Evolutionary conservation across 768 basidiomycete genomes (phyloP).

Genomic region (Lactifluus hygrophoroides): DNA sequence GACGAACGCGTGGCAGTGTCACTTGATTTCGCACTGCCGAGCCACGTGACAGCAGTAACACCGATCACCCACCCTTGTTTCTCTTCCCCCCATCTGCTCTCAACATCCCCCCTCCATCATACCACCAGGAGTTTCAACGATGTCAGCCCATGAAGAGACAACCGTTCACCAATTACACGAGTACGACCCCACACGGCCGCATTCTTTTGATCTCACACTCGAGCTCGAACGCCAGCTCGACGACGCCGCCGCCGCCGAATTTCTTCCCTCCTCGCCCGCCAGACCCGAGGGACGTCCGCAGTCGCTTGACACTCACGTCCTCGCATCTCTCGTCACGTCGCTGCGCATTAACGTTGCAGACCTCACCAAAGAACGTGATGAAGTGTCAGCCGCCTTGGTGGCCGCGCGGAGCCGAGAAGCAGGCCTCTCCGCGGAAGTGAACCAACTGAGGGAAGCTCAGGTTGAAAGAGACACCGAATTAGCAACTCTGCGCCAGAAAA

Average conservation of each 20-base stretch:
- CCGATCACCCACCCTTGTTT: not conserved
- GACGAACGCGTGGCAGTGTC: not conserved
- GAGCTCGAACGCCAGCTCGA: slow-evolving; percentile 73
- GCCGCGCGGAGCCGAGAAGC: slow-evolving; percentile 46
- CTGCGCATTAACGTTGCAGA: slow-evolving; percentile 57
- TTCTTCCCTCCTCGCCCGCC: slow-evolving; percentile 39
- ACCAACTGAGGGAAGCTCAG: slow-evolving; percentile 56
- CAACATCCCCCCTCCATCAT: not conserved
- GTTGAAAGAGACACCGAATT: slow-evolving; percentile 27
- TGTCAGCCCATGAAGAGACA: slow-evolving; percentile 27
- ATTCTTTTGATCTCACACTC: slow-evolving; percentile 59
- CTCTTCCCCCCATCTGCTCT: not conserved
- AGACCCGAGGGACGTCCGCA: slow-evolving; percentile 29
- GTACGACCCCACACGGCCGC: slow-evolving; percentile 27
- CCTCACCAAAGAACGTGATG: slow-evolving; percentile 64
- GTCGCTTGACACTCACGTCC: slow-evolving; percentile 64
- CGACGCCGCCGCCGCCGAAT: too few species aligned
- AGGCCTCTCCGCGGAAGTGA: slow-evolving; percentile 52
- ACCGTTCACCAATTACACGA: slow-evolving; percentile 16
- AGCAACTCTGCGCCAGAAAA: slow-evolving; percentile 24
- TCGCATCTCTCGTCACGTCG: slow-evolving; percentile 68
- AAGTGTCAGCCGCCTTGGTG: slow-evolving; percentile 45
- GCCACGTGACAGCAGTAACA: slow-evolving; percentile 7
- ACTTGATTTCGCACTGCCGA: not conserved
- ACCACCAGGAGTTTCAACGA: slow-evolving; percentile 18